Evolutionary conservation across 805 yeast genomes (phyloP), one percentile per base, ranked within the genome.

Genomic region (Lachancea fermentati): DNA sequence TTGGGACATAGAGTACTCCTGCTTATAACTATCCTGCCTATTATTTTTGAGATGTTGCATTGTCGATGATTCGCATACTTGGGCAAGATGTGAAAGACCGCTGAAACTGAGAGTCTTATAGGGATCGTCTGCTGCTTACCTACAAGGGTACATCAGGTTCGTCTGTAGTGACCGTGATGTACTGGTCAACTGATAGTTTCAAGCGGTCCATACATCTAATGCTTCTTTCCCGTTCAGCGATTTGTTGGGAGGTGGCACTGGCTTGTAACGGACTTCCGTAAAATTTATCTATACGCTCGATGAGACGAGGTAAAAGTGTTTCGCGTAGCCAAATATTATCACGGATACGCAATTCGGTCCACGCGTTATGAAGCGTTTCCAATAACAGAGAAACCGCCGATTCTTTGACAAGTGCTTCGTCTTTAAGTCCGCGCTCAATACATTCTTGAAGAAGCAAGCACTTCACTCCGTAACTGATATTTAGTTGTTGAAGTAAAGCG

Each of bases 181-280:
- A 24, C 15, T 14, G 24, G 17, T 22, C 26, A 7, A 33, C 8
- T 13, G 34, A 11, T 8, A 11, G 30, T 16, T 22, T 19, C 6
- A 24, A 14, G 11, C 24, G 25, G 12, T 35, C 36, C 13, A 40
- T 12, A 13, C 38, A 9, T 6, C 18, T 24, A n/a, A 30, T 9
- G 25, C 43, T 24, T 24, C 36, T 34, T 1, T 19, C 14, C 43
- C 39, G 35, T 11, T 40, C 30, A 7, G 35, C 35, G 11, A 40
- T 30, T 26, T 40, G 43, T 12, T 40, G 43, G 15, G 35, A 35
- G n/a, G 43, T 40, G 4, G 43, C 37, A 12, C 38, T 24, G 13
- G 9, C 36, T 12, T 30, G 24, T 18, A 36, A 39, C 32, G 30
- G 9, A 4, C 32, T 12, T 13, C 39, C 34, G n/a, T 25, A 25